Conservation (phyloP, 169 alveolate genomes). For the Cryptosporidium canis region DNA sequence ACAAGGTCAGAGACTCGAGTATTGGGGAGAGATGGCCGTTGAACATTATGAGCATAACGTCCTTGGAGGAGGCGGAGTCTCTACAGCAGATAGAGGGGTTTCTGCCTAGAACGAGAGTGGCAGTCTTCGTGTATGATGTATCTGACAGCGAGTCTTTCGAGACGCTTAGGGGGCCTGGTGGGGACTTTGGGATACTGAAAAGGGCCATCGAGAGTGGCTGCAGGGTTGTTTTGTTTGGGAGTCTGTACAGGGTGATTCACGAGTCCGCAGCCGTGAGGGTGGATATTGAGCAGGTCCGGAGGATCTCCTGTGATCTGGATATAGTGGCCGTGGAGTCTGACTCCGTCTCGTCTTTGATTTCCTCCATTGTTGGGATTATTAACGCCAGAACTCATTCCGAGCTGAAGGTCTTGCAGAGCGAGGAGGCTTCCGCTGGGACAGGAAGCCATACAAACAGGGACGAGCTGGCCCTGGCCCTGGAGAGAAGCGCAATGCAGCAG, state of each 20-base stretch:
- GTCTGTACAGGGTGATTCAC: constrained; percentile 20
- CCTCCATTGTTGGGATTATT: constrained; percentile 56
- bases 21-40: constrained; percentile 70
- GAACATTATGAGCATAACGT: constrained; percentile 38
- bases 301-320: constrained; percentile 30
- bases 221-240: constrained; percentile 54
- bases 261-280: constrained; percentile 17
- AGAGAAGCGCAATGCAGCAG: not conserved
- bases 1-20: constrained; percentile 37
- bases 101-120: constrained; percentile 49
- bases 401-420: not conserved
- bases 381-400: constrained; percentile 16
- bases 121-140: constrained; percentile 51
- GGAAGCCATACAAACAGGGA: not conserved
- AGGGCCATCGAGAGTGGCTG: constrained; percentile 43
- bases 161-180: not conserved
- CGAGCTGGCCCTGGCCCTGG: not conserved
- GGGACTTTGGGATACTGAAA: not conserved
- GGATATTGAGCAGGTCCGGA: constrained; percentile 33
- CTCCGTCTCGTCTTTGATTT: constrained; percentile 11
- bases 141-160: constrained; percentile 17
- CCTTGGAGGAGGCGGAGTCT: constrained; percentile 16
- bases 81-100: constrained; percentile 27
- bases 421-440: not conserved
- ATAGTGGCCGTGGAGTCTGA: constrained; percentile 50